phyloP scores from a whole-genome alignment of 2,329 filamentous ascomycete species.

The Colletotrichum tropicale region DNA sequence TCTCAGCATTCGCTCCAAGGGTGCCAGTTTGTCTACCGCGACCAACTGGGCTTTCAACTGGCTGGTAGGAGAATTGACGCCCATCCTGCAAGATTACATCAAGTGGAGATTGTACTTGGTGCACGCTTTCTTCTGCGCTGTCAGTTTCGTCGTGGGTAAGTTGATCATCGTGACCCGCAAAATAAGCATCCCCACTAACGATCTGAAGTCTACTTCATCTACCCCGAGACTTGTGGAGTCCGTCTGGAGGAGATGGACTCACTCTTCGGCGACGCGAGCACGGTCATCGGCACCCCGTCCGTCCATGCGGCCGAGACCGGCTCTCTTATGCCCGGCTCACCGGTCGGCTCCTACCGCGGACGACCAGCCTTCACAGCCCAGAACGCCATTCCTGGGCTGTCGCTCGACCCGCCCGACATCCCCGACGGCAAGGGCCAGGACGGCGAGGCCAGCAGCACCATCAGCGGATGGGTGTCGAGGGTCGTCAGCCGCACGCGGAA shows the following conservation, averaged over 20 bases:
- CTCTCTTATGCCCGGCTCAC: slow-evolving; percentile 83
- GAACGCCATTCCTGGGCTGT: slow-evolving; percentile 77
- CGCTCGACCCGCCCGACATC: slow-evolving; percentile 79
- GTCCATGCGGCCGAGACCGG: slow-evolving; percentile 75
- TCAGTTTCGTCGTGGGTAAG: slow-evolving; percentile 95
- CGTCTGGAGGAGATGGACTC: slow-evolving; percentile 96
- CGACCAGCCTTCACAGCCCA: slow-evolving; percentile 60
- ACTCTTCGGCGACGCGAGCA: slow-evolving; percentile 91
- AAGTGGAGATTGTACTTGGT: slow-evolving; percentile 93
- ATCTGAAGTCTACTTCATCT: slow-evolving; percentile 86
- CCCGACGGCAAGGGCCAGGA: slow-evolving; percentile 48
- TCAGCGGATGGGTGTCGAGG: slow-evolving; percentile 55
- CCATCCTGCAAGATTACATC: slow-evolving; percentile 89
- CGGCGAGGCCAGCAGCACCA: slow-evolving; percentile 40
- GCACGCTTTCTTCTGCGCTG: slow-evolving; percentile 95
- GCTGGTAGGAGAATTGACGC: slow-evolving; percentile 94
- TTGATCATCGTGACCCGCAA: slow-evolving; percentile 25
- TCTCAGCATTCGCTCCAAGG: slow-evolving; percentile 94
- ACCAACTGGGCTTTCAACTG: slow-evolving; percentile 99
- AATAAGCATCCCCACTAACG: slow-evolving; percentile 22
- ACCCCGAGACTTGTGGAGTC: slow-evolving; percentile 95
- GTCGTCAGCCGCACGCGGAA: slow-evolving; percentile 43
- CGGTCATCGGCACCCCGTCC: slow-evolving; percentile 77
- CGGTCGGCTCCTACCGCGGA: slow-evolving; percentile 73
- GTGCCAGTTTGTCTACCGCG: slow-evolving; percentile 93